Evolutionary conservation across 2,329 filamentous ascomycete species (phyloP).

Genomic region (Nemania sp.): DNA sequence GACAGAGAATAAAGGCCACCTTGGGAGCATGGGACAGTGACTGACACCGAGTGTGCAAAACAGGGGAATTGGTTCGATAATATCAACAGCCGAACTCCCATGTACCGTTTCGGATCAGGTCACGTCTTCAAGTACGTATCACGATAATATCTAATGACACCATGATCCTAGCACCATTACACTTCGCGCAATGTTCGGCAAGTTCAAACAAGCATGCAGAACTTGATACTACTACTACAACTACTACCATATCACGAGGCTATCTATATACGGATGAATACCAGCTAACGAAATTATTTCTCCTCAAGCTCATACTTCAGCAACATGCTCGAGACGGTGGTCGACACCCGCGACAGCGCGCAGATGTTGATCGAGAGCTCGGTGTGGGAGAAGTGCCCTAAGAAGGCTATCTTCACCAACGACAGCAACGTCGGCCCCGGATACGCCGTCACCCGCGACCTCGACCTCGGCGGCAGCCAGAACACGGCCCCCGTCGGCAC

Average conservation of each 20-base stretch:
- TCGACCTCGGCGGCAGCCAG: slow-evolving; percentile 46
- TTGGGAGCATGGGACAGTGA: no score
- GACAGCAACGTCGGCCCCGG: slow-evolving; percentile 38
- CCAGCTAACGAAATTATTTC: background rate
- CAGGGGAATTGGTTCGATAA: slow-evolving; percentile 60
- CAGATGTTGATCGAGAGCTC: slow-evolving; percentile 30
- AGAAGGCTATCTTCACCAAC: slow-evolving; percentile 43
- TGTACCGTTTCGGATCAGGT: slow-evolving; percentile 62
- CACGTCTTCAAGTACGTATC: slow-evolving; percentile 50
- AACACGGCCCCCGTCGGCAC: slow-evolving; percentile 47
- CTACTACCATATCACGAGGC: background rate
- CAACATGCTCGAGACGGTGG: slow-evolving; percentile 22
- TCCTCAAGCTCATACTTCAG: slow-evolving; percentile 20
- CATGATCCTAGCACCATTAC: background rate
- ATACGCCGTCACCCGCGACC: slow-evolving; percentile 44
- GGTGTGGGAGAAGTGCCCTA: slow-evolving; percentile 26
- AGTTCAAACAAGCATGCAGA: no score
- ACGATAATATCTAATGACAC: background rate
- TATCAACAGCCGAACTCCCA: slow-evolving; percentile 60
- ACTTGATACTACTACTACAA: background rate
- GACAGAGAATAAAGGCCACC: no score
- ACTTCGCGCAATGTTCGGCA: background rate
- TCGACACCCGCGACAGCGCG: slow-evolving; percentile 26
- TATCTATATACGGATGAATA: background rate
- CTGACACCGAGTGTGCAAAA: no score